Evolutionary conservation across 2,329 filamentous ascomycete genomes (phyloP), one percentile per base, ranked within the genome.

Genomic region (Scorias spongiosa): DNA sequence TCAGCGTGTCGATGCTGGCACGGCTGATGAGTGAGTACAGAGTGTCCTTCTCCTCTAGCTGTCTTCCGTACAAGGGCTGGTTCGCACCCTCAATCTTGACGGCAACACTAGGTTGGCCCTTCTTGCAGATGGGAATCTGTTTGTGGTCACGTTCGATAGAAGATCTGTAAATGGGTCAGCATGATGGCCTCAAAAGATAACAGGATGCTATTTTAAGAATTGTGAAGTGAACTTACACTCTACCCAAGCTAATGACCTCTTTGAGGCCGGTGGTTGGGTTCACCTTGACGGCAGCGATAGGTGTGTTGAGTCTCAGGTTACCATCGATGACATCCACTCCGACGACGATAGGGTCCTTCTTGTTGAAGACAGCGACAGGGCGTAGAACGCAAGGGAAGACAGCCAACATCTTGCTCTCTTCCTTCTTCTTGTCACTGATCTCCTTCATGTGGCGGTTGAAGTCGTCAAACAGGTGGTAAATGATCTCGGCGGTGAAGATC

Each of bases 121-220:
- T 89, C 67, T 98, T 98, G 71, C 86, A 93, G 46, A 94, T 74
- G 9, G 74, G 76, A 52, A 98, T 81, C 51, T 91, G 79, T 70
- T 98, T 98, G 75, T 98, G 91, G 54, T 98, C 93, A 61, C 93
- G 81, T 66, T 98, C 89, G 59, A 98, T 98, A 2, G 83, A 88
- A 44, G 84, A 84, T n/a, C 88, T 94, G 57, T 26, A 20, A 41
- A 15, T 26, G 26, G 40, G 48, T 42, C 26, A 39, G 15, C 40
- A 20, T 20, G 7, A 26, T n/a, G 20, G 20, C 7, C 20, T 26
- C 20, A 26, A 26, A 26, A 26, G 20, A 26, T 7, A 26, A 26
- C 20, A 4, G 20, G 20, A 26, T 7, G 28, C 5, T 41, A 26
- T 40, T 12, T 38, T 32, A 10, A 29, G 34, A 32, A 45, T 12